phyloP scores from a whole-genome alignment of 306 rosid genomes.

The Cicer chorassanicum region DNA sequence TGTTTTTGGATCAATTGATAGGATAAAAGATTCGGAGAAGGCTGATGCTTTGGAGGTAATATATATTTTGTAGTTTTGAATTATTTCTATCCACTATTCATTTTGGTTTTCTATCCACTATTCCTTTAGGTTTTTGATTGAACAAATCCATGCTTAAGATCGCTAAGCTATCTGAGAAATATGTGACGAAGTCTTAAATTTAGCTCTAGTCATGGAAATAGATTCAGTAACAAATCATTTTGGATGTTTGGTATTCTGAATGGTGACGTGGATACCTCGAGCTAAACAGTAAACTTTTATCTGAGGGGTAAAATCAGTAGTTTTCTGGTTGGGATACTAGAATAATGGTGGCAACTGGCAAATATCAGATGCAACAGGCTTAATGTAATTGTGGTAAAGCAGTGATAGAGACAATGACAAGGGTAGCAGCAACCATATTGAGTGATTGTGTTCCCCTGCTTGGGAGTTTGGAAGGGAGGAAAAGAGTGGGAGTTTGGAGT shows the following conservation, averaged over 20 bases:
- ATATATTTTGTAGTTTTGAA: constrained; percentile 40
- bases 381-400: too few relatives aligned
- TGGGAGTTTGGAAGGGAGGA: too few relatives aligned
- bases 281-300: constrained; percentile 12
- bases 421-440: too few relatives aligned
- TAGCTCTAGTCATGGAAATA: constrained; percentile 33
- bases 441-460: too few relatives aligned
- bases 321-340: neutral
- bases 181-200: constrained; percentile 30
- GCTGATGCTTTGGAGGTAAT: constrained; percentile 91
- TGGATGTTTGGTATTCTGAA: constrained; percentile 2
- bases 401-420: too few relatives aligned
- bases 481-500: too few relatives aligned
- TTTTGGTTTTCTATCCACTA: neutral
- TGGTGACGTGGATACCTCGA: constrained; percentile 25
- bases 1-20: constrained; percentile 59
- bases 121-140: neutral
- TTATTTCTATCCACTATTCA: constrained; percentile 3
- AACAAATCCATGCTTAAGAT: constrained; percentile 16
- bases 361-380: neutral
- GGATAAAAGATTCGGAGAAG: constrained; percentile 65
- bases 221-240: constrained; percentile 18
- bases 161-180: constrained; percentile 13
- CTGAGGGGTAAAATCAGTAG: constrained; percentile 18
- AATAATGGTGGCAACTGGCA: neutral